Conservation (phyloP, 257 asterid species). For the Capsicum baccatum region DNA sequence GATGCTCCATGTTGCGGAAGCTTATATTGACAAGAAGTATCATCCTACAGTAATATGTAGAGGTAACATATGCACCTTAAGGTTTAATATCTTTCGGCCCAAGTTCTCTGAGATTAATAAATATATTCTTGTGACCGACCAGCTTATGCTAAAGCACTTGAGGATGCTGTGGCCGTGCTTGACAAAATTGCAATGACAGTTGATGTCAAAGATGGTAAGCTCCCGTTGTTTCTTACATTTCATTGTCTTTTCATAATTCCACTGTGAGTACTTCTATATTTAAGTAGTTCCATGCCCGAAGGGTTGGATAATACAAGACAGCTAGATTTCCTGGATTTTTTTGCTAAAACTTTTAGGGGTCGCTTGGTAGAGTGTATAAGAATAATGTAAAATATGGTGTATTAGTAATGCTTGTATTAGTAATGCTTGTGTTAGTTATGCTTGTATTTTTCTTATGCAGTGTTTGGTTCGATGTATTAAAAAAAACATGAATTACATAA, state of each 20-base stretch:
- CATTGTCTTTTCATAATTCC: not conserved
- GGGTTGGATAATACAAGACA: not conserved
- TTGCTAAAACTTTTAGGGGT: not conserved
- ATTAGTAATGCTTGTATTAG: too few relatives aligned
- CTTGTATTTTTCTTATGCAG: too few relatives aligned
- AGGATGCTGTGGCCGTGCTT: constrained; percentile 82
- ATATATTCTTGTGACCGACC: constrained; percentile 37
- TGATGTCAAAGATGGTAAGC: constrained; percentile 90
- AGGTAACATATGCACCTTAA: constrained; percentile 49
- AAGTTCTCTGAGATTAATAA: constrained; percentile 13
- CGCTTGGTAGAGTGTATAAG: too few relatives aligned
- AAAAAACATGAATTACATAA: too few relatives aligned
- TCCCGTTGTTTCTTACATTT: constrained; percentile 11
- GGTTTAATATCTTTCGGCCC: not conserved
- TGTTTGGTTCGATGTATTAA: too few relatives aligned
- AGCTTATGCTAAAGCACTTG: constrained; percentile 94
- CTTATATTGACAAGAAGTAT: constrained; percentile 86
- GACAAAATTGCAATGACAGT: constrained; percentile 87
- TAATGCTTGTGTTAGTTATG: too few relatives aligned
- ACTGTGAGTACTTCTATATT: not conserved
- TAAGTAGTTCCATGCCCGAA: not conserved
- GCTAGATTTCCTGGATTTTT: not conserved
- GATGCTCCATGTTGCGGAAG: constrained; percentile 99
- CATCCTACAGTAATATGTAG: constrained; percentile 95
- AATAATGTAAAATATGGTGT: too few relatives aligned